phyloP scores from a whole-genome alignment of 129 eudicot species.

The Pittosporum tobira region DNA sequence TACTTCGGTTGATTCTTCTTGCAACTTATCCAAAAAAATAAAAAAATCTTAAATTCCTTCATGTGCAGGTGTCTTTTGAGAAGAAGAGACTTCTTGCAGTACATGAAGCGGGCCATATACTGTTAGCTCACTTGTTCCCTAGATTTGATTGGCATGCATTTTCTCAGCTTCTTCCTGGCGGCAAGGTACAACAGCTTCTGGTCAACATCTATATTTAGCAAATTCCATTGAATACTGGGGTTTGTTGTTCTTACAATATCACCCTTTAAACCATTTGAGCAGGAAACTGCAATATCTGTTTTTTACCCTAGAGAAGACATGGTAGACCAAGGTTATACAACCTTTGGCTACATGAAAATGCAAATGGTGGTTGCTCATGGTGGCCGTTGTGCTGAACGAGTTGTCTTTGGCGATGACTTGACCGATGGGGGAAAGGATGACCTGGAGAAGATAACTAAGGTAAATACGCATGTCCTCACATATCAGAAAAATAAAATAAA shows the following conservation, averaged over 20 bases:
- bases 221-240: not conserved
- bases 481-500: no score
- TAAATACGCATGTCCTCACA: conserved; percentile 17
- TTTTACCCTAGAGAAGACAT: conserved; percentile 89
- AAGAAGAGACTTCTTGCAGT: conserved; percentile 86
- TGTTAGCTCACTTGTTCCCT: conserved; percentile 92
- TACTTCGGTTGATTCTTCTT: not conserved
- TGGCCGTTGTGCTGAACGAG: conserved; percentile 95
- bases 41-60: no score
- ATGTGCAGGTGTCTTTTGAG: conserved; percentile 58
- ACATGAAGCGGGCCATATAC: conserved; percentile 93
- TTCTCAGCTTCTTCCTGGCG: conserved; percentile 95
- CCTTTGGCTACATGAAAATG: conserved; percentile 94
- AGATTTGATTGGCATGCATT: conserved; percentile 96
- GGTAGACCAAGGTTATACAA: conserved; percentile 75
- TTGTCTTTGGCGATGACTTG: conserved; percentile 77
- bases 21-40: no score
- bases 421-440: conserved; percentile 93
- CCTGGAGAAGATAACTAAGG: conserved; percentile 84
- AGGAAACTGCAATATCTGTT: conserved; percentile 96
- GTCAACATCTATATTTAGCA: not conserved
- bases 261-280: conserved; percentile 19
- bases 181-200: conserved; percentile 57
- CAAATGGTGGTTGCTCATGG: conserved; percentile 99
- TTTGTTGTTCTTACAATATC: conserved; percentile 8